Percentiles rank a stretch among this genome's conserved stretches.
Conservation (phyloP, 352 stramenopile genomes). For the Sclerospora graminicola region DNA sequence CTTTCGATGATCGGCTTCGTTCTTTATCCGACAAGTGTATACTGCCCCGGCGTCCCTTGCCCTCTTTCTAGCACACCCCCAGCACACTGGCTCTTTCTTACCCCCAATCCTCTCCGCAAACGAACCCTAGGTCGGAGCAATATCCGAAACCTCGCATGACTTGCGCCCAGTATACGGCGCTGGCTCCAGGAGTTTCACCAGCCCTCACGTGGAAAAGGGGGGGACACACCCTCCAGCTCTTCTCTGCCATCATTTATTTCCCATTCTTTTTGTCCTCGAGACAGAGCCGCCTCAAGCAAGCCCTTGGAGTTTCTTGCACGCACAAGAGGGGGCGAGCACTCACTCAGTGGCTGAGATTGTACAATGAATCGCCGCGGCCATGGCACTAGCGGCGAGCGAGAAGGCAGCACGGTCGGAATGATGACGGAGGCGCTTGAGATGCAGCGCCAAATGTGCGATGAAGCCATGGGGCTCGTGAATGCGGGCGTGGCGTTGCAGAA, state of each 20-base stretch:
- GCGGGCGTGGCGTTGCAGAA: constrained; percentile 67
- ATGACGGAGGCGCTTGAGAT: constrained; percentile 31
- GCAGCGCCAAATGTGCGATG: constrained; percentile 52
- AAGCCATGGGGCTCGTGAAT: constrained; percentile 69
- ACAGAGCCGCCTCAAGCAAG: background rate
- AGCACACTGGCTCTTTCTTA: constrained; percentile 7
- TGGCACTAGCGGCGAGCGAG: constrained; percentile 15
- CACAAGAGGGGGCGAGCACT: too few relatives aligned
- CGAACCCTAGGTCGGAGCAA: constrained; percentile 5
- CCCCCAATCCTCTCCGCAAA: background rate
- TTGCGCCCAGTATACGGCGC: constrained; percentile 10
- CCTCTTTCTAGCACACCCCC: background rate
- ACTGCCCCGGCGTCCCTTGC: too few relatives aligned
- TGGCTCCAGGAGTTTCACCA: constrained; percentile 11
- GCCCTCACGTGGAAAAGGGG: constrained; percentile 9
- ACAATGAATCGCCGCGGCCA: constrained; percentile 20
- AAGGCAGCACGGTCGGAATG: constrained; percentile 20
- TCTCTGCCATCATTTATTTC: constrained; percentile 11
- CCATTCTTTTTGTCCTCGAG: constrained; percentile 5
- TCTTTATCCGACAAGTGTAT: too few relatives aligned
- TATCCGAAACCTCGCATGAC: constrained; percentile 11
- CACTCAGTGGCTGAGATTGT: too few relatives aligned
- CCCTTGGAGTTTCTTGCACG: too few relatives aligned
- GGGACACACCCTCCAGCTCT: constrained; percentile 1
- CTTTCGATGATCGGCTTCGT: too few relatives aligned